Conservation (phyloP, 2,329 filamentous ascomycete genomes). For the Leptographium wingfieldii region DNA sequence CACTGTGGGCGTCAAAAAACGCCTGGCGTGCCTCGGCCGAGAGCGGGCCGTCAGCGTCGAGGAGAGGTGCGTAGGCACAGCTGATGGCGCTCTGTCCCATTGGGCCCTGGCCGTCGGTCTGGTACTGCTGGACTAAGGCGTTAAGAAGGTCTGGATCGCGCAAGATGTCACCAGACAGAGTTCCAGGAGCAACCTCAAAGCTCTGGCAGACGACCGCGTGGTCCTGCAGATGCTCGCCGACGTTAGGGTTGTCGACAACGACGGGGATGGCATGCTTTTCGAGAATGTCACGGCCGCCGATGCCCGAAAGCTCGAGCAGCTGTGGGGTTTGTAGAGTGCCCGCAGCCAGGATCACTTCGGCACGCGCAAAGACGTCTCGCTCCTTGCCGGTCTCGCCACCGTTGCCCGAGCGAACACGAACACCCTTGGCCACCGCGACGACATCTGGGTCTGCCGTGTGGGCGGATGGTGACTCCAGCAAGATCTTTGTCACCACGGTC, state of each 20-base stretch:
- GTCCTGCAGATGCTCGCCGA: constrained; percentile 34
- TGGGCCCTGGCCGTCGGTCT: constrained; percentile 16
- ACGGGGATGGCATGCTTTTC: constrained; percentile 23
- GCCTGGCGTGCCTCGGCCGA: constrained; percentile 10
- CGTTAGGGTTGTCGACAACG: constrained; percentile 28
- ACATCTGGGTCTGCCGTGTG: not conserved
- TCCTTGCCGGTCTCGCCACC: not conserved
- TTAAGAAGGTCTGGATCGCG: constrained; percentile 14
- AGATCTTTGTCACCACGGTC: constrained; percentile 15
- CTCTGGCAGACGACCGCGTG: constrained; percentile 12
- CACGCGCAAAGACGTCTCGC: not conserved
- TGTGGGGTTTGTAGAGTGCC: constrained; percentile 25
- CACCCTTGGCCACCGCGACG: constrained; percentile 12
- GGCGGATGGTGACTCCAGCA: constrained; percentile 1
- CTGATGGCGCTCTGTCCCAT: constrained; percentile 23
- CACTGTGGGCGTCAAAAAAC: constrained; percentile 13
- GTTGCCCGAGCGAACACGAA: constrained; percentile 11
- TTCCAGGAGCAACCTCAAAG: constrained; percentile 24
- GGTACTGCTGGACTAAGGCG: constrained; percentile 16
- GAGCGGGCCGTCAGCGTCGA: constrained; percentile 6
- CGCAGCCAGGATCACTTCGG: constrained; percentile 29
- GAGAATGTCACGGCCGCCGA: constrained; percentile 28
- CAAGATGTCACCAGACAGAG: constrained; percentile 10
- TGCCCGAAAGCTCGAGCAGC: constrained; percentile 23
- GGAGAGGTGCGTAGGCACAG: constrained; percentile 16